Evolutionary conservation across 371 early-diverging fungal genomes (phyloP).

Genomic region (Capillidium rhysosporum): DNA sequence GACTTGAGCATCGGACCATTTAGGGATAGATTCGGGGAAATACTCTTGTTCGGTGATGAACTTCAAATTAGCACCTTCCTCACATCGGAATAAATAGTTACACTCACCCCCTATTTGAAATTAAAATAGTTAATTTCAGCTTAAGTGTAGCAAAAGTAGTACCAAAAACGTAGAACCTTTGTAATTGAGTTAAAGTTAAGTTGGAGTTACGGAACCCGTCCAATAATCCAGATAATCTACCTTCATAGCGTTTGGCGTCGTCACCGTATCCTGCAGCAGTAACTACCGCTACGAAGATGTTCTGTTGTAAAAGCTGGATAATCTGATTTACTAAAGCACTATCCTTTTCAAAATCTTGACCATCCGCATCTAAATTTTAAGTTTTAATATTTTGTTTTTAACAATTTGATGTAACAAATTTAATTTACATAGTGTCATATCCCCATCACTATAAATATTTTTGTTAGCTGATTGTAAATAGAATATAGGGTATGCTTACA

Average conservation of each 20-base stretch:
- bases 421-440: conserved; percentile 49
- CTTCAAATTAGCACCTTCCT: conserved; percentile 24
- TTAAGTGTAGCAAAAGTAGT: background rate
- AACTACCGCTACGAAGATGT: conserved; percentile 51
- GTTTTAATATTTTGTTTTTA: background rate
- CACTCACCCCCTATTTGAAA: conserved; percentile 32
- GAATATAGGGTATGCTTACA: conserved; percentile 22
- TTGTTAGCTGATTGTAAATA: background rate
- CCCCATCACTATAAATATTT: conserved; percentile 37
- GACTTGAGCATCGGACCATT: conserved; percentile 28
- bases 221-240: conserved; percentile 44
- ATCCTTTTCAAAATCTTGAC: conserved; percentile 46
- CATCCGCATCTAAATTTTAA: conserved; percentile 35
- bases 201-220: conserved; percentile 23
- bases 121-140: background rate
- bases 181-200: conserved; percentile 20
- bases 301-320: conserved; percentile 28
- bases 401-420: background rate
- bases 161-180: conserved; percentile 51
- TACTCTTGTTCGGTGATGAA: conserved; percentile 32
- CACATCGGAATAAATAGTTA: conserved; percentile 56
- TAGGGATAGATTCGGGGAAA: conserved; percentile 17
- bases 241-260: conserved; percentile 42
- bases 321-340: conserved; percentile 34
- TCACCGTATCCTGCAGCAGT: conserved; percentile 69